These are phyloP conservation scores for Agarophyton chilense DNA, from an alignment of 23 red algal species.

Conservation along the genomic window DNA sequence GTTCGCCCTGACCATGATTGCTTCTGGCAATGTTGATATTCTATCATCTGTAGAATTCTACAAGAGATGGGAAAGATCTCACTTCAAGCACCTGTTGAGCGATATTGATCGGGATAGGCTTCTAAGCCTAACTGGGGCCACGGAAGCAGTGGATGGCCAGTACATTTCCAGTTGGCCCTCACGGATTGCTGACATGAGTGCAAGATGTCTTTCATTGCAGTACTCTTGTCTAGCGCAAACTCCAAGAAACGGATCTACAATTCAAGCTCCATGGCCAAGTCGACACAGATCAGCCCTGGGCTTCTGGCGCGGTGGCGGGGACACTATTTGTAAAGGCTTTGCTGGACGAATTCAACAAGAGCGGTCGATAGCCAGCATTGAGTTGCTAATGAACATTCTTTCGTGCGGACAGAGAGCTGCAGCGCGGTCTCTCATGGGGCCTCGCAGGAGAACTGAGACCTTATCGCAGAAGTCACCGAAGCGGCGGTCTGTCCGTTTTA, in stretches of 20 bases:
- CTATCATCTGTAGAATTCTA: constrained; percentile 23
- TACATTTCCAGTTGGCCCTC: constrained; percentile 7
- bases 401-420: constrained; percentile 64
- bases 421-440: constrained; percentile 60
- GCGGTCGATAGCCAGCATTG: constrained; percentile 20
- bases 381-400: constrained; percentile 43
- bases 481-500: constrained; percentile 2
- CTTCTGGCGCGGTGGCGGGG: constrained; percentile 55
- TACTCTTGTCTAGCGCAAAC: constrained; percentile 40
- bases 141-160: constrained; percentile 1
- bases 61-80: constrained; percentile 32
- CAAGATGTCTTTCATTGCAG: constrained; percentile 46
- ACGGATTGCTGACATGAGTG: constrained; percentile 64
- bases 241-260: constrained; percentile 23
- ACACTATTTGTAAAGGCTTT: constrained; percentile 42
- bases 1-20: constrained; percentile 46
- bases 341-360: constrained; percentile 26
- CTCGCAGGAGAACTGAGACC: not conserved
- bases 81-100: constrained; percentile 25
- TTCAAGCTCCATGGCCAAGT: constrained; percentile 70
- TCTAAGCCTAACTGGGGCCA: not conserved
- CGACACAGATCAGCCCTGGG: constrained; percentile 14
- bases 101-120: constrained; percentile 13
- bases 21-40: constrained; percentile 29
- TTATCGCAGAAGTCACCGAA: not conserved